Evolutionary conservation across 441 rosid genomes (phyloP).

Genomic region (Aleurites moluccanus): DNA sequence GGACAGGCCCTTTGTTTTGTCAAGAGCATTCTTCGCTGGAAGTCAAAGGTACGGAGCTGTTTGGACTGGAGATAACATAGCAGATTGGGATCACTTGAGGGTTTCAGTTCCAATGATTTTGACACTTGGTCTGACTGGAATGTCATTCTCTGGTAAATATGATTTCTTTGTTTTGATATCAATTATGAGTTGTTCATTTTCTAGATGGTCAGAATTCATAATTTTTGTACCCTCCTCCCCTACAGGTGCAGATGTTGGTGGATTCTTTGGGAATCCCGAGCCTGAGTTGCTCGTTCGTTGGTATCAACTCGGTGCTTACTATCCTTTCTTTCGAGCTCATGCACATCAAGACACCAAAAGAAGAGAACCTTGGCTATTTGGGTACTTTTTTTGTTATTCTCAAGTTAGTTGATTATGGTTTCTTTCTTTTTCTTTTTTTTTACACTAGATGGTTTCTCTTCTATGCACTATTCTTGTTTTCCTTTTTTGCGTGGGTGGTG

Average conservation of each 20-base stretch:
- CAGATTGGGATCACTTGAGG: conserved; percentile 97
- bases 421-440: no score
- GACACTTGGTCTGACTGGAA: conserved; percentile 87
- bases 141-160: conserved; percentile 75
- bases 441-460: no score
- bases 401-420: neutral
- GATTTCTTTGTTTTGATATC: conserved; percentile 12
- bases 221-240: neutral
- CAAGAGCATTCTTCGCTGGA: conserved; percentile 97
- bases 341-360: conserved; percentile 98
- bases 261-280: conserved; percentile 96
- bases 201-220: conserved; percentile 19
- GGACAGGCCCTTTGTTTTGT: conserved; percentile 93
- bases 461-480: neutral
- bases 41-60: conserved; percentile 95
- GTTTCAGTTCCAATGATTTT: conserved; percentile 95
- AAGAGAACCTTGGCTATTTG: conserved; percentile 98
- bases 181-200: neutral
- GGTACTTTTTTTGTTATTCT: conserved; percentile 47
- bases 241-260: conserved; percentile 97
- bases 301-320: conserved; percentile 99
- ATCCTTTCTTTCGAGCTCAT: conserved; percentile 98
- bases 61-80: conserved; percentile 98
- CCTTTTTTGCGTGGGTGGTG: neutral
- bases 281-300: conserved; percentile 91